Percentiles rank a stretch among this genome's conserved stretches.
Conservation (phyloP, 2,329 filamentous ascomycete genomes). For the Ramularia endophylla region DNA sequence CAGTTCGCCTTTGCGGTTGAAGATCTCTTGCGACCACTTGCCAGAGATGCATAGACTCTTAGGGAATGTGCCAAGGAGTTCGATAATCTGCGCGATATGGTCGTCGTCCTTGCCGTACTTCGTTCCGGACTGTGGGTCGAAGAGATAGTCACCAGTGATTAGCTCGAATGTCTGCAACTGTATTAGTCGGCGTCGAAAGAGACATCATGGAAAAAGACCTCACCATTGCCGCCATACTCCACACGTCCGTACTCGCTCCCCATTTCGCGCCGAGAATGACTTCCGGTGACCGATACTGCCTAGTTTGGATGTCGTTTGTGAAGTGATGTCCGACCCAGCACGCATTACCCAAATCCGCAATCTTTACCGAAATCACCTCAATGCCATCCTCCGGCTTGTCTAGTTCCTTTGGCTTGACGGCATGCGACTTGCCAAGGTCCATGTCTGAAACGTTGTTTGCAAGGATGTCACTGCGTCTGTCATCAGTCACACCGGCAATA, state of each 20-base stretch:
- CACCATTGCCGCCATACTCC: conserved; percentile 99
- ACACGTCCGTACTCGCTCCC: conserved; percentile 98
- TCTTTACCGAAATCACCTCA: conserved; percentile 95
- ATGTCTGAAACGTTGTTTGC: conserved; percentile 93
- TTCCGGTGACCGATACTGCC: conserved; percentile 94
- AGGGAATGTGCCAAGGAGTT: conserved; percentile 87
- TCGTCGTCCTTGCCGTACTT: conserved; percentile 99
- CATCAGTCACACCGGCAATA: conserved; percentile 23
- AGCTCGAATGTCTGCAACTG: conserved; percentile 80
- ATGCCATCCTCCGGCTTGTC: conserved; percentile 51
- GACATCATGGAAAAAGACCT: conserved; percentile 25
- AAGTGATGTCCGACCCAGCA: conserved; percentile 99
- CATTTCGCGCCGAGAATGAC: conserved; percentile 96
- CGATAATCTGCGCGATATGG: conserved; percentile 98
- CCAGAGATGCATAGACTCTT: conserved; percentile 86
- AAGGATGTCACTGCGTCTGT: conserved; percentile 58
- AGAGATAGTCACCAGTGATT: conserved; percentile 97
- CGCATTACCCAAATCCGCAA: conserved; percentile 94
- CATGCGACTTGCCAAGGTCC: conserved; percentile 70
- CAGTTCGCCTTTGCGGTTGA: conserved; percentile 94
- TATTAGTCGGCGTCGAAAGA: conserved; percentile 8
- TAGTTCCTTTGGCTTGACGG: conserved; percentile 53
- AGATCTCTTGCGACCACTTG: conserved; percentile 98
- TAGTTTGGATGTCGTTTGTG: conserved; percentile 97
- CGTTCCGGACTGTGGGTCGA: conserved; percentile 95